Percentiles rank a stretch among this genome's conserved stretches.
Conservation (phyloP, 169 alveolate genomes). For the Plasmodium berghei region DNA sequence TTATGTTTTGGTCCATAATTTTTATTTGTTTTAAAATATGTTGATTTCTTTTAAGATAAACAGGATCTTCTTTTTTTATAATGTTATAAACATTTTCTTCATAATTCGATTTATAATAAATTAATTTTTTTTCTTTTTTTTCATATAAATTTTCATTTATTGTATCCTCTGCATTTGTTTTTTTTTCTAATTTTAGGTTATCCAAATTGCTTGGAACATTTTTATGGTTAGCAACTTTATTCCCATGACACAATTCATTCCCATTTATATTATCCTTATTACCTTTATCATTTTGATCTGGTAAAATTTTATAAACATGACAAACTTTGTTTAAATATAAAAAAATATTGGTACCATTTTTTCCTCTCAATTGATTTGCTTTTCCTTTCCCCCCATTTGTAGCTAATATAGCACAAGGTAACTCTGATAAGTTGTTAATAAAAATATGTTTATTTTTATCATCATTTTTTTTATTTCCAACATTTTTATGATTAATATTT, state of each 20-base stretch:
- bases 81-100: slow-evolving; percentile 55
- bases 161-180: no score
- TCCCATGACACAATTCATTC: neutral
- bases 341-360: slow-evolving; percentile 44
- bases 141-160: neutral
- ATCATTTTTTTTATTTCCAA: slow-evolving; percentile 18
- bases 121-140: neutral
- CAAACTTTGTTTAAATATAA: slow-evolving; percentile 46
- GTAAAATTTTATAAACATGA: slow-evolving; percentile 29
- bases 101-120: slow-evolving; percentile 6
- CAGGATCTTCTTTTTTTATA: slow-evolving; percentile 57
- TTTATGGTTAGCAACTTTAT: neutral
- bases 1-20: slow-evolving; percentile 22
- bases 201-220: neutral
- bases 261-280: neutral
- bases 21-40: slow-evolving; percentile 53
- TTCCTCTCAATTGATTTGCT: slow-evolving; percentile 63
- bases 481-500: neutral
- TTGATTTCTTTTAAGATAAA: slow-evolving; percentile 53
- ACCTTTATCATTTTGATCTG: neutral
- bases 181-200: neutral
- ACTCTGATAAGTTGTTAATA: slow-evolving; percentile 39
- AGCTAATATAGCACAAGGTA: slow-evolving; percentile 42
- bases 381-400: slow-evolving; percentile 54
- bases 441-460: slow-evolving; percentile 22